Conservation (phyloP, 2,329 filamentous ascomycete genomes). For the Mycosphaerella sp. region DNA sequence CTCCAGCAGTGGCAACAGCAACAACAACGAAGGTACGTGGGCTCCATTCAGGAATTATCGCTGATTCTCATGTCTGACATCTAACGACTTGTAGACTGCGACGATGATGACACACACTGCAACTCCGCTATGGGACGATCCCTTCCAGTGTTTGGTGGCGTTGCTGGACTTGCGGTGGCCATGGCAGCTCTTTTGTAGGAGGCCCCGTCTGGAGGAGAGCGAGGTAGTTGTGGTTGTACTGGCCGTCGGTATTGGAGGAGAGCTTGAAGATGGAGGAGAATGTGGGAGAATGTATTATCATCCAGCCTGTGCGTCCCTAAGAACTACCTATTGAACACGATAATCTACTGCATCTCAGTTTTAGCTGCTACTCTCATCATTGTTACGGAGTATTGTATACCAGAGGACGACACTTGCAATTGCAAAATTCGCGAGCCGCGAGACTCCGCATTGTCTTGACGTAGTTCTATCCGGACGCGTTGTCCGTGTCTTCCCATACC, state of each 20-base stretch:
- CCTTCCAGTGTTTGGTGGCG: slow-evolving; percentile 6
- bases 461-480: too few species aligned
- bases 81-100: not conserved
- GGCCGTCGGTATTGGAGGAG: not conserved
- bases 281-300: too few species aligned
- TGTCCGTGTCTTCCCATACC: too few species aligned
- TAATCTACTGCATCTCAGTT: too few species aligned
- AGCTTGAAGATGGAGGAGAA: not conserved
- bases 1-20: not conserved
- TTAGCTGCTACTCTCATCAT: too few species aligned
- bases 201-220: not conserved
- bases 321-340: too few species aligned
- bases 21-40: not conserved
- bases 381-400: too few species aligned
- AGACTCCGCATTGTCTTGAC: too few species aligned
- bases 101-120: slow-evolving; percentile 3
- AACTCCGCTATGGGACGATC: slow-evolving; percentile 3
- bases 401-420: too few species aligned
- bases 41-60: not conserved
- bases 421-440: too few species aligned
- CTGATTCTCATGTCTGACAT: not conserved
- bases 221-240: not conserved
- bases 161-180: slow-evolving; percentile 9
- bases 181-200: slow-evolving; percentile 10
- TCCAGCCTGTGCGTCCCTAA: too few species aligned